Evolutionary conservation across 176 grass and related monocot species (phyloP).

Genomic region (Oropetium thomaeum): DNA sequence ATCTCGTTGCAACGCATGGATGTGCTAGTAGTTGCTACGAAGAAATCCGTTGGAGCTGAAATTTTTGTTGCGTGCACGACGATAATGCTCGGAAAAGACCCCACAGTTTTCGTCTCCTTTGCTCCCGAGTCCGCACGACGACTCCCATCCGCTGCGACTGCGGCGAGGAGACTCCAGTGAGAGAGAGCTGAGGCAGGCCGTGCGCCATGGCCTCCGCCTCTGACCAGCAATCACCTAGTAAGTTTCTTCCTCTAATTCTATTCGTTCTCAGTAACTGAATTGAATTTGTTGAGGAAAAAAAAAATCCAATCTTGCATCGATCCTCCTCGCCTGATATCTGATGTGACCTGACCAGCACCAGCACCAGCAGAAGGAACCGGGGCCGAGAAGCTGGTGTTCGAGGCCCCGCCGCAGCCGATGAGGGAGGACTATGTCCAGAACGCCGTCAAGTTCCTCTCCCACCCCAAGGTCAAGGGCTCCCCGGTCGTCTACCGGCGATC

Average conservation of each 20-base stretch:
- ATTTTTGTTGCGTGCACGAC: background rate
- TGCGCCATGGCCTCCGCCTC: slow-evolving; percentile 17
- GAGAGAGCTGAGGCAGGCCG: background rate
- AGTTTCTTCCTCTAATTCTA: background rate
- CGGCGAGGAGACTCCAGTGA: background rate
- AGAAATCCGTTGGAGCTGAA: background rate
- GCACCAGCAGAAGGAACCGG: background rate
- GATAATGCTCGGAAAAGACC: background rate
- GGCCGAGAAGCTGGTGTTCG: slow-evolving; percentile 35
- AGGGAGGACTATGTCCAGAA: slow-evolving; percentile 91
- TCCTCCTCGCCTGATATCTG: background rate
- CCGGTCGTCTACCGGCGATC: slow-evolving; percentile 69
- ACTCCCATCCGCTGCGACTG: background rate
- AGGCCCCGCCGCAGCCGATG: slow-evolving; percentile 42
- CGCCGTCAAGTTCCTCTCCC: slow-evolving; percentile 90
- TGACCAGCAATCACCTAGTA: slow-evolving; percentile 21
- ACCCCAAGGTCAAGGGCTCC: slow-evolving; percentile 84
- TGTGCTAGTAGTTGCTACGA: too few relatives aligned
- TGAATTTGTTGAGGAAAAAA: background rate
- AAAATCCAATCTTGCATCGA: background rate
- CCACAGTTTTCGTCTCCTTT: background rate
- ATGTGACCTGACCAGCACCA: background rate
- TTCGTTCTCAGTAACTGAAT: background rate
- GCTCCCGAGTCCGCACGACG: background rate
- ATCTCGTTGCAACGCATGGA: too few relatives aligned